Evolutionary conservation across 768 basidiomycete genomes (phyloP), one percentile per base, ranked within the genome.

Genomic region (Chlorophyllum brunneum): DNA sequence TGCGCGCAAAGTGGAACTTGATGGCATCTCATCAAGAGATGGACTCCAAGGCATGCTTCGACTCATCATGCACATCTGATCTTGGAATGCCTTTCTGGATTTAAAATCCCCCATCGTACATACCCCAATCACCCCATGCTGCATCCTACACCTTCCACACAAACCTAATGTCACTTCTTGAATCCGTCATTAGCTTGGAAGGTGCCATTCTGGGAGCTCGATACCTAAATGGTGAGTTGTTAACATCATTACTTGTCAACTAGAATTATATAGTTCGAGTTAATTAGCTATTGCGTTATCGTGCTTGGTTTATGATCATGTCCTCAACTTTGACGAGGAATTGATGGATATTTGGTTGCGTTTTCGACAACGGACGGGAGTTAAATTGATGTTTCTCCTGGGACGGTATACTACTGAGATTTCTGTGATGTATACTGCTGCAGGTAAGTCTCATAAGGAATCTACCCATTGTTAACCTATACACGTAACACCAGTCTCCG

Each of bases 371-470:
- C 15, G 36, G 13, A 38, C 36, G 8, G 6, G 22, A 8, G 15
- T 48, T 16, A 48, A 48, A 37, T 7, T 48, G 15, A 6, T 48
- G 15, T 48, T 48, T 37, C 37, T 48, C 2, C 34, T 31, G 9
- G 47, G 47, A 7, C 34, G 47, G 11, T 29, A 38, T n/a, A 27
- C 13, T 5, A 27, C 47, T 5, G 36, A 38, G 15, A 16, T 18
- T 11, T 16, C 22, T 7, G 34, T 48, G 37, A 9, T 39, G 6
- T 48, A 48, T 26, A 38, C 36, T 20, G 36, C 47, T 3, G 7
- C 7, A 7, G 13, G 47, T 48, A 23, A 37, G 11, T n/a, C 23
- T 29, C 13, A 24, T 34, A 1, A 3, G 22, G 9, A 24, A 16
- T 11, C 5, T 11, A 2, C 18, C 29, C 26, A 33, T 4, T 31